A percentile compares a stretch with the other conserved stretches of the same genome.
Evolutionary conservation across 2,329 filamentous ascomycete genomes (phyloP).

Genomic region (Aspergillus brasiliensis): DNA sequence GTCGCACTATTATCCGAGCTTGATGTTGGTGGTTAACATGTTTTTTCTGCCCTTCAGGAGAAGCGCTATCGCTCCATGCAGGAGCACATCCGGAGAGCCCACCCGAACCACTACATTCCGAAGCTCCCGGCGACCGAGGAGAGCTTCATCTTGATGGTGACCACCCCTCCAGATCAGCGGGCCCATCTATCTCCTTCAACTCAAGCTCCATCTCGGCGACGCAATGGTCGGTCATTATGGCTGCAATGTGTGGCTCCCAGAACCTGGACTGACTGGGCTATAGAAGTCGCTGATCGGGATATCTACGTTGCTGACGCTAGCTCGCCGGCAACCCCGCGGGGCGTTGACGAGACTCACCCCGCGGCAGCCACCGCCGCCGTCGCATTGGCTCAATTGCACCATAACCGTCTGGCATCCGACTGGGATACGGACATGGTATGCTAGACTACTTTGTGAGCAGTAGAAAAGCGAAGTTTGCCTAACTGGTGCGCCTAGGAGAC

Average conservation of each 20-base stretch:
- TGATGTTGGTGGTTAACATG: conserved; percentile 10
- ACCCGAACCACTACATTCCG: conserved; percentile 95
- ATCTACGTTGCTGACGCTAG: conserved; percentile 69
- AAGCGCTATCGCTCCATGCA: conserved; percentile 98
- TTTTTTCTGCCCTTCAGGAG: conserved; percentile 60
- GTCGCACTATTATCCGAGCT: not conserved
- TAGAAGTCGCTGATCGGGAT: conserved; percentile 65
- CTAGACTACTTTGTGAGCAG: conserved; percentile 39
- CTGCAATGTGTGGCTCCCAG: not conserved
- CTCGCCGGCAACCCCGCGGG: conserved; percentile 68
- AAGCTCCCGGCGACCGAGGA: conserved; percentile 98
- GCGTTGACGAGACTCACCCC: conserved; percentile 68
- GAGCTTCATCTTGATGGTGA: conserved; percentile 96
- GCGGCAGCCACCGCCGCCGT: conserved; percentile 78
- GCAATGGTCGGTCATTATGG: conserved; percentile 39
- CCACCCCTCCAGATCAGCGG: conserved; percentile 76
- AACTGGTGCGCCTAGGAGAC: conserved; percentile 58
- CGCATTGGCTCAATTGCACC: conserved; percentile 81
- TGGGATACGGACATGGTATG: conserved; percentile 78
- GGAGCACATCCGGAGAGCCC: conserved; percentile 96
- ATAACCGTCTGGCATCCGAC: conserved; percentile 73
- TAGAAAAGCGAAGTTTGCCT: conserved; percentile 8
- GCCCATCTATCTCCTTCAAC: conserved; percentile 55
- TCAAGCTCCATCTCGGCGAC: conserved; percentile 37
- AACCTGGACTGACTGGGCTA: conserved; percentile 11